Conservation (phyloP, 192 early-diverging fungal species). For the Linnemannia hyalina region DNA sequence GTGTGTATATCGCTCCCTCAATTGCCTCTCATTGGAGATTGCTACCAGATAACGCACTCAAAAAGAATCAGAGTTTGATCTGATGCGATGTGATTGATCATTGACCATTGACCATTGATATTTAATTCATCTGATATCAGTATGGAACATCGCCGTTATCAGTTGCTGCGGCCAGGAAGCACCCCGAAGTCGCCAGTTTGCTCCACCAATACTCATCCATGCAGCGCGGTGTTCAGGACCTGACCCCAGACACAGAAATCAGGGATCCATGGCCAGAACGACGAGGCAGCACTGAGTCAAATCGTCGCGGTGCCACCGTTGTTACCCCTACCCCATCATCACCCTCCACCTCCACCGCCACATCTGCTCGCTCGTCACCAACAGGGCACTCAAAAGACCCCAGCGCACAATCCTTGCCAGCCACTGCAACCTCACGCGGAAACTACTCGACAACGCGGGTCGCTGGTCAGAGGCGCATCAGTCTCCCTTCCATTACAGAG, state of each 20-base stretch:
- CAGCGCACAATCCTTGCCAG: slow-evolving; percentile 17
- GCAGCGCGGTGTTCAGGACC: slow-evolving; percentile 49
- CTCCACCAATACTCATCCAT: slow-evolving; percentile 48
- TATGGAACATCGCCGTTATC: slow-evolving; percentile 67
- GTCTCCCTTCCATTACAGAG: slow-evolving; percentile 47
- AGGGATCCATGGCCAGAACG: slow-evolving; percentile 31
- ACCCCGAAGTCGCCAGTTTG: slow-evolving; percentile 59
- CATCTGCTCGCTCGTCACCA: slow-evolving; percentile 1
- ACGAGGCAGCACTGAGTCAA: slow-evolving; percentile 23
- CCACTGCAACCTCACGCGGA: neutral
- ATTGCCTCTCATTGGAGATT: no score
- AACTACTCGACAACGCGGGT: slow-evolving; percentile 15
- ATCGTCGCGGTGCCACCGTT: slow-evolving; percentile 19
- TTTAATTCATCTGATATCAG: neutral
- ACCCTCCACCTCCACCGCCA: neutral
- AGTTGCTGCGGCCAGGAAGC: slow-evolving; percentile 66
- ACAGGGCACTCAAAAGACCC: slow-evolving; percentile 14
- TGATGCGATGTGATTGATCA: neutral
- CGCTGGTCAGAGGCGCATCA: slow-evolving; percentile 40
- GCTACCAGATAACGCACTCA: neutral
- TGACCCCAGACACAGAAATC: slow-evolving; percentile 36
- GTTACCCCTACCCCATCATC: slow-evolving; percentile 2
- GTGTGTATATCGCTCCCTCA: neutral
- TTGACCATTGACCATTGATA: no score
- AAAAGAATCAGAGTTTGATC: neutral